These are phyloP conservation scores for Torrubiellomyces zombiae DNA, from an alignment of 2,329 filamentous ascomycete species.

Conservation along the genomic window DNA sequence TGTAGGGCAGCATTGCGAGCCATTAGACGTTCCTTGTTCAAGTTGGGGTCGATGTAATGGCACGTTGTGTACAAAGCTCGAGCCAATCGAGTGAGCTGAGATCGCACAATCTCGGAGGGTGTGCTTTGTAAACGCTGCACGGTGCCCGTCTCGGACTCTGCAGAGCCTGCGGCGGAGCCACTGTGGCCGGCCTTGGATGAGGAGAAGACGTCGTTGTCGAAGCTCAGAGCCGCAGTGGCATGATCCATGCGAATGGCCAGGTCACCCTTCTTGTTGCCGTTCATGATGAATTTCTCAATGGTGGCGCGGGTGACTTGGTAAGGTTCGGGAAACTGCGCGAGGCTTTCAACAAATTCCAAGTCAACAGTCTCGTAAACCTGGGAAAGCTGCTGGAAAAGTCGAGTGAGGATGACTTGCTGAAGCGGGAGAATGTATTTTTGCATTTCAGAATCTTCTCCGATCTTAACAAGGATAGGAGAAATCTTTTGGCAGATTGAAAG, in stretches of 20 bases:
- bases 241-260: constrained; percentile 93
- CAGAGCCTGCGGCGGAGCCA: constrained; percentile 70
- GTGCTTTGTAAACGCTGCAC: constrained; percentile 96
- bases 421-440: constrained; percentile 89
- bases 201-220: constrained; percentile 96
- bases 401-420: constrained; percentile 95
- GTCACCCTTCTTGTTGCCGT: constrained; percentile 99
- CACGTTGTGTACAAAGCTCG: constrained; percentile 86
- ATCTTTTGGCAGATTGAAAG: constrained; percentile 99
- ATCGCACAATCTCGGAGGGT: constrained; percentile 90
- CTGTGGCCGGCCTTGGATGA: constrained; percentile 83
- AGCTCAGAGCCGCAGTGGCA: constrained; percentile 84
- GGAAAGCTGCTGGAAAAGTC: constrained; percentile 95
- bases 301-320: constrained; percentile 83
- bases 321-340: constrained; percentile 89
- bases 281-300: constrained; percentile 99
- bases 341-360: constrained; percentile 77
- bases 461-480: constrained; percentile 84
- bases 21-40: constrained; percentile 65
- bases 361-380: constrained; percentile 98
- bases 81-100: constrained; percentile 79
- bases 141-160: constrained; percentile 67
- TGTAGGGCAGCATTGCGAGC: constrained; percentile 66
- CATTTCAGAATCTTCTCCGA: constrained; percentile 89
- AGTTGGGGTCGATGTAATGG: constrained; percentile 84